Evolutionary conservation across 495 filamentous ascomycete species (phyloP).

Genomic region (Aspergillus ostianus): DNA sequence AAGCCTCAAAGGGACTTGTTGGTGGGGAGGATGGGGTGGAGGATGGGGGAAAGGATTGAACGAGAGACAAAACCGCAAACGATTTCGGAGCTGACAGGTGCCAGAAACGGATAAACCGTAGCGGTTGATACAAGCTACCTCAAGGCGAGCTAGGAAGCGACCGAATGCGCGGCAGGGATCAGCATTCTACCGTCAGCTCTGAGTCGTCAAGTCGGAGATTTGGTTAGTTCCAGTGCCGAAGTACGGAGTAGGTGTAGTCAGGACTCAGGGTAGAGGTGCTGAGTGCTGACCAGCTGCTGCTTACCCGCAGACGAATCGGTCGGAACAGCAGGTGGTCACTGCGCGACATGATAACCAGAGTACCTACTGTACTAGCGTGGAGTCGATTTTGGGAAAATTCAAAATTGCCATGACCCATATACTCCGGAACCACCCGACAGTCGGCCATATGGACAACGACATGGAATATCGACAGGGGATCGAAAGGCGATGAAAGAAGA

Average conservation of each 20-base stretch:
- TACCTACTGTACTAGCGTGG: no score
- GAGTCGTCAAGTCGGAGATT: background rate
- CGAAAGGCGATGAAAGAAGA: no score
- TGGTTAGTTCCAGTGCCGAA: background rate
- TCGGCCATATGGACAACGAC: no score
- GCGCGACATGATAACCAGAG: background rate
- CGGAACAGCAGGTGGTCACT: background rate
- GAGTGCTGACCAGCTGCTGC: no score
- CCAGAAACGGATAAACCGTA: constrained; percentile 9
- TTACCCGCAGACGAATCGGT: no score
- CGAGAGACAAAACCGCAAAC: constrained; percentile 20
- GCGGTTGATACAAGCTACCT: constrained; percentile 22
- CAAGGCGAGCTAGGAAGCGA: constrained; percentile 1
- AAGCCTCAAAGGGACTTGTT: constrained; percentile 1
- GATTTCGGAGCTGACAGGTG: constrained; percentile 19
- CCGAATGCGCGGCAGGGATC: background rate
- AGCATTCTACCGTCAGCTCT: background rate
- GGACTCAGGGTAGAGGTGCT: background rate
- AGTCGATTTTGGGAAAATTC: no score
- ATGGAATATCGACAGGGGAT: no score
- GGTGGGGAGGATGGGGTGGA: background rate
- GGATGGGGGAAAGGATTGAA: background rate
- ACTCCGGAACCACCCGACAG: no score
- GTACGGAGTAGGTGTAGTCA: background rate
- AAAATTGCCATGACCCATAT: no score